Base-by-base conservation (phyloP, 2,329 filamentous ascomycete genomes). In the Zymoseptoria tritici region DNA sequence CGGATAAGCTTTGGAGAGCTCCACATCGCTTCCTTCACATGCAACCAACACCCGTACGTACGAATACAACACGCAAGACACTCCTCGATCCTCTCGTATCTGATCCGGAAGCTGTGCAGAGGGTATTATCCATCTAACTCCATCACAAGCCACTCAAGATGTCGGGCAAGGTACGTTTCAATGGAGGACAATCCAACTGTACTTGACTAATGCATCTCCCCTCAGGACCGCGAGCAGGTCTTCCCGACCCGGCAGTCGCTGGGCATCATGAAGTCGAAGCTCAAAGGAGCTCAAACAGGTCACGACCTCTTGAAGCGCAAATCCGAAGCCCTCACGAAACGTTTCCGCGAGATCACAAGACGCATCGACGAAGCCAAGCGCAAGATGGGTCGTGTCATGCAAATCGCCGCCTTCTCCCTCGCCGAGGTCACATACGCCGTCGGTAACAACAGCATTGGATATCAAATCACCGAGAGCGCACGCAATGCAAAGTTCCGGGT, bases 321-420 rank as follows among this genome's bases (percentile, higher is more conserved):
- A 82, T 97, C 92, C 76, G 94, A 99, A 78, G 94, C 94, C 69
- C 81, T 99, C 64, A 99, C 94, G 66, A 99, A 99, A 91, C 69
- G 71, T 57, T 77, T 77, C 68, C 66, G 74, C 90, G 94, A 99
- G 71, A 99, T 99, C 71, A 97, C 94, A 55, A 86, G 87, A 74
- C 89, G 94, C 72, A 99, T 99, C 77, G 93, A 99, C 79, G 94
- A 99, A 76, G 94, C 94, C 50, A 99, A 99, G 78, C 89, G 92
- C 70, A 99, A 99, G 81, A 99, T 99, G 93, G 94, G 94, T 60
- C 85, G 93, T 36, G 94, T 99, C 46, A 99, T 99, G 94, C 93
- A 97, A 76, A 96, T 99, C 72, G 94, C 94, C 49, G 92, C 94
- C 52, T 97, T 99, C 78, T 97, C 93, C 51, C 83, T 99, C 19